Conservation (phyloP, 164 flowering plant species). For the Paratinospora sagittata region DNA sequence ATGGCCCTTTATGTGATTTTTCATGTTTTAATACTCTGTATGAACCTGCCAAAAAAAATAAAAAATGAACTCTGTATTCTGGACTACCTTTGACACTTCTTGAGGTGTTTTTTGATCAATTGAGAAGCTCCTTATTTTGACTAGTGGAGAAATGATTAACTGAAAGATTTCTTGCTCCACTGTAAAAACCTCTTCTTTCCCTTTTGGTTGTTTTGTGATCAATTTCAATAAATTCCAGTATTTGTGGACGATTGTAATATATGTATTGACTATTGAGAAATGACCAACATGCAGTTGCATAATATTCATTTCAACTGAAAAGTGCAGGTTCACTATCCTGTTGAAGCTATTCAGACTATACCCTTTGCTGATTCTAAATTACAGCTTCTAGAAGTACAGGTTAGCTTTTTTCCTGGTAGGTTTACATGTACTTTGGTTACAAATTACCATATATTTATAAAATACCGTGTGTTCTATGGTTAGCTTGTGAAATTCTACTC, state of each 20-base stretch:
- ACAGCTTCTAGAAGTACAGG: conserved; percentile 89
- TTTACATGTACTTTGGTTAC: not conserved
- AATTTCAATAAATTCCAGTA: no score
- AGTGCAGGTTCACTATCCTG: conserved; percentile 83
- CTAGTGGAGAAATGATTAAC: not conserved
- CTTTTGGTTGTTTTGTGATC: not conserved
- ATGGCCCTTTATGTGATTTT: conserved; percentile 12
- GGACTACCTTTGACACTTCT: not conserved
- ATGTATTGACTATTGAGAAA: no score
- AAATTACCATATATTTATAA: not conserved
- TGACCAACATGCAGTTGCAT: not conserved
- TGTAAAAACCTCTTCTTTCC: not conserved
- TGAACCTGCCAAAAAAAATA: no score
- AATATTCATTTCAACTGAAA: conserved; percentile 1
- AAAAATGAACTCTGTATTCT: not conserved
- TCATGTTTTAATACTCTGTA: not conserved
- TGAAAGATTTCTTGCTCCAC: not conserved
- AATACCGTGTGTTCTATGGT: not conserved
- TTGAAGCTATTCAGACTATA: conserved; percentile 61
- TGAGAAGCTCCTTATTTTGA: not conserved
- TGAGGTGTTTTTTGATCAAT: not conserved
- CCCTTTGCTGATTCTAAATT: conserved; percentile 59
- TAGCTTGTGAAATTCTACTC: not conserved
- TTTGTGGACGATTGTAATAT: no score
- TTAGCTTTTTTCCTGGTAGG: conserved; percentile 20